Percentiles rank a stretch among this genome's conserved stretches.
phyloP scores from a whole-genome alignment of 2,329 filamentous ascomycete species.

The Cladophialophora yegresii region DNA sequence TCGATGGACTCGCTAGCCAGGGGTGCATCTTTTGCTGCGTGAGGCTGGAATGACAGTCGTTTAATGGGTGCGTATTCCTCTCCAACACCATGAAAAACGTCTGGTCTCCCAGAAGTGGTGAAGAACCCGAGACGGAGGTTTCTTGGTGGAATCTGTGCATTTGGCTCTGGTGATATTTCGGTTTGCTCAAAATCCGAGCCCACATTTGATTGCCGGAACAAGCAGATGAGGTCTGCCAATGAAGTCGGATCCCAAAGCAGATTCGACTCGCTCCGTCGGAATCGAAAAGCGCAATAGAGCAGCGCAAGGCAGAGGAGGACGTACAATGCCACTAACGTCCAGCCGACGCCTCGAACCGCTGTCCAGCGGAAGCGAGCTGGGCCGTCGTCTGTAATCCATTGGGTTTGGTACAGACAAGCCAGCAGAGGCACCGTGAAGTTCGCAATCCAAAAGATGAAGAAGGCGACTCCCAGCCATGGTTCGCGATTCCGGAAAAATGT shows the following conservation, averaged over 20 bases:
- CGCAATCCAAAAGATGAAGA: constrained; percentile 72
- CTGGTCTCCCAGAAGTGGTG: constrained; percentile 66
- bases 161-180: constrained; percentile 57
- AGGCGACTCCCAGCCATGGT: constrained; percentile 65
- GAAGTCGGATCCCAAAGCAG: constrained; percentile 83
- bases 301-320: constrained; percentile 63
- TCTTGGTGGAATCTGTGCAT: constrained; percentile 57
- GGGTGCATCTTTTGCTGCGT: constrained; percentile 12
- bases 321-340: constrained; percentile 76
- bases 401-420: constrained; percentile 71
- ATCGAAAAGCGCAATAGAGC: constrained; percentile 63
- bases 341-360: constrained; percentile 73
- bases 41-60: constrained; percentile 50
- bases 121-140: constrained; percentile 83
- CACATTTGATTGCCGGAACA: constrained; percentile 79
- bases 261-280: constrained; percentile 68
- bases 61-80: constrained; percentile 57
- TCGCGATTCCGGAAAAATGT: constrained; percentile 70
- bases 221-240: constrained; percentile 75
- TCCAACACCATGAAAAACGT: constrained; percentile 80
- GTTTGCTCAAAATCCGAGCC: constrained; percentile 70
- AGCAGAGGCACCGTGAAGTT: constrained; percentile 80
- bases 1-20: constrained; percentile 41
- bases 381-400: constrained; percentile 61
- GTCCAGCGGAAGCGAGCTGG: constrained; percentile 74